Percentiles rank a stretch among this genome's conserved stretches.
phyloP scores from a whole-genome alignment of 2,329 filamentous ascomycete genomes.

The Endothia cerciana region DNA sequence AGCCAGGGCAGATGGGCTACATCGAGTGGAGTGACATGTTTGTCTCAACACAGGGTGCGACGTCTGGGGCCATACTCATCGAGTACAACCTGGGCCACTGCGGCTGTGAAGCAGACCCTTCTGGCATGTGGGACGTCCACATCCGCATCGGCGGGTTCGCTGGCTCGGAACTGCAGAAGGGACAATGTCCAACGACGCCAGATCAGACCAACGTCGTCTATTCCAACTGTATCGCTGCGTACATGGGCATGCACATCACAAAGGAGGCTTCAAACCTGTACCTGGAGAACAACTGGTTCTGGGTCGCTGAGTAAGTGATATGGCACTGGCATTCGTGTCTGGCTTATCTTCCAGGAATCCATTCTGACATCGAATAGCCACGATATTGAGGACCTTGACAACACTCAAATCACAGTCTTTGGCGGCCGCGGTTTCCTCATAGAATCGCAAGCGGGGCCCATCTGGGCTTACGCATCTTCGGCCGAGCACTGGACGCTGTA shows the following conservation, averaged over 20 bases:
- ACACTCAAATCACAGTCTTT: conserved; percentile 53
- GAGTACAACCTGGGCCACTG: conserved; percentile 68
- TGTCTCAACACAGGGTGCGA: conserved; percentile 68
- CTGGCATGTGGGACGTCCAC: conserved; percentile 75
- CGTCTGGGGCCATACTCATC: conserved; percentile 70
- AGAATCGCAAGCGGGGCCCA: conserved; percentile 45
- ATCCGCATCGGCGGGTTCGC: conserved; percentile 73
- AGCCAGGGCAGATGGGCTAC: conserved; percentile 62
- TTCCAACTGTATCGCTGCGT: conserved; percentile 42
- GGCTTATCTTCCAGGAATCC: neutral
- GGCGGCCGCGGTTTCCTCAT: conserved; percentile 53
- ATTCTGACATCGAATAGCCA: conserved; percentile 37
- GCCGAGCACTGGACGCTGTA: conserved; percentile 70
- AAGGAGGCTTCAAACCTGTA: conserved; percentile 42
- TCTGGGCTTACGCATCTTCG: conserved; percentile 68
- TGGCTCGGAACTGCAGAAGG: conserved; percentile 69
- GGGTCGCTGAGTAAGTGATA: conserved; percentile 43
- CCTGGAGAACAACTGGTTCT: conserved; percentile 56
- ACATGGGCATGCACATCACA: conserved; percentile 49
- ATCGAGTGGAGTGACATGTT: conserved; percentile 76
- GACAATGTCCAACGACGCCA: conserved; percentile 65
- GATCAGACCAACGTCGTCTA: conserved; percentile 32
- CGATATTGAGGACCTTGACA: conserved; percentile 51
- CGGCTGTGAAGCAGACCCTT: conserved; percentile 38
- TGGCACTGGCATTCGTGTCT: too few species aligned